phyloP scores from a whole-genome alignment of 805 yeast genomes.

The Barnettozyma salicaria region DNA sequence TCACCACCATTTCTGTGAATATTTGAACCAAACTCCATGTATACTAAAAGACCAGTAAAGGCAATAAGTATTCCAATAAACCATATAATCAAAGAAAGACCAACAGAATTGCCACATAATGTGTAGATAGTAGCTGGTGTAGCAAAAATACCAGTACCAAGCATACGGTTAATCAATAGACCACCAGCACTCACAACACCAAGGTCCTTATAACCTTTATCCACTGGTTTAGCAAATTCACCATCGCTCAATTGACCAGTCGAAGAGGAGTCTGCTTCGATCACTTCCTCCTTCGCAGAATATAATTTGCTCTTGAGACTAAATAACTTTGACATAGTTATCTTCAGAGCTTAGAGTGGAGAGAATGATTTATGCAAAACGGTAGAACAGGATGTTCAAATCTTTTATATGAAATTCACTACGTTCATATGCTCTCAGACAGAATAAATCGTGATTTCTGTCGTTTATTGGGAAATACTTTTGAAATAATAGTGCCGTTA shows the following conservation, averaged over 20 bases:
- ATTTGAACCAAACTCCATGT: conserved; percentile 76
- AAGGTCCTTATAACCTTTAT: conserved; percentile 37
- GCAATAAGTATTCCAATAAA: conserved; percentile 69
- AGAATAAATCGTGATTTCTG: too few species aligned
- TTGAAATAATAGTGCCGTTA: too few species aligned
- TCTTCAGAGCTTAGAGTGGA: conserved; percentile 1
- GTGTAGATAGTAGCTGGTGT: conserved; percentile 54
- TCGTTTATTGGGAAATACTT: too few species aligned
- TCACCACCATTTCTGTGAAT: conserved; percentile 84
- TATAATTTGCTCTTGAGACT: too few species aligned
- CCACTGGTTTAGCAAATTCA: conserved; percentile 31
- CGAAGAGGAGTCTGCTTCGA: conserved; percentile 5
- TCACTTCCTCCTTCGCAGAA: background rate
- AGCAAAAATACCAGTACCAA: conserved; percentile 74
- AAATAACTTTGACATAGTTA: conserved; percentile 17
- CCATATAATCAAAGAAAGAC: conserved; percentile 68
- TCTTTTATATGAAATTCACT: too few species aligned
- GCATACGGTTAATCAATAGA: conserved; percentile 58
- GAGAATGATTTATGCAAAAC: too few species aligned
- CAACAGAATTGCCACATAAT: conserved; percentile 58
- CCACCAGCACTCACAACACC: conserved; percentile 58
- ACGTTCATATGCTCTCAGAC: too few species aligned
- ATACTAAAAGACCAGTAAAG: conserved; percentile 55
- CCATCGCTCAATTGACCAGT: conserved; percentile 16
- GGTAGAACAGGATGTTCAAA: too few species aligned